phyloP scores from a whole-genome alignment of 331 rosid genomes.

The Rosa hybrid region DNA sequence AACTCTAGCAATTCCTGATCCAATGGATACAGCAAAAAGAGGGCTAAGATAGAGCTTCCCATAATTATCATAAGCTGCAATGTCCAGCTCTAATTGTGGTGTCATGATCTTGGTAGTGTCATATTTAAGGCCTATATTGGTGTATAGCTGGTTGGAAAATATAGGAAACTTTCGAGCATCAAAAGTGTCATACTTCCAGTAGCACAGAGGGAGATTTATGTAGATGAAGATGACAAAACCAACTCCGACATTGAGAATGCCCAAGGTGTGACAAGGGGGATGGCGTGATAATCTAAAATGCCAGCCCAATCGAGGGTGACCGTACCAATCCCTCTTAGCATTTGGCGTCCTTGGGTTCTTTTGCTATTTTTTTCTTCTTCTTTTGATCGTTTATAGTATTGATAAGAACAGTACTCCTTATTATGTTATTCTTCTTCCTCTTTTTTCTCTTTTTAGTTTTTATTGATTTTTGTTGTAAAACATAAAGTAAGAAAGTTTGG shows the following conservation, averaged over 20 bases:
- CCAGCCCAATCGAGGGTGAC: conserved; percentile 98
- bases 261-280: conserved; percentile 97
- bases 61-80: conserved; percentile 71
- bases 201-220: conserved; percentile 83
- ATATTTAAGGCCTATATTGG: conserved; percentile 60
- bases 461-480: no score
- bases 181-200: conserved; percentile 92
- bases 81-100: conserved; percentile 59
- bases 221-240: conserved; percentile 95
- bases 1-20: conserved; percentile 84
- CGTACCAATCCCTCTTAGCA: conserved; percentile 64
- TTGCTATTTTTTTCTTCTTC: no score
- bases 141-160: conserved; percentile 80
- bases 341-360: no score
- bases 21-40: conserved; percentile 89
- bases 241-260: conserved; percentile 76
- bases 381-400: no score
- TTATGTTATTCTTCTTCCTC: no score
- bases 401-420: no score
- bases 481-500: no score
- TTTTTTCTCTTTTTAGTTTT: no score
- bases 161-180: conserved; percentile 91
- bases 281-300: conserved; percentile 92
- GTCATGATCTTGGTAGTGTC: conserved; percentile 86
- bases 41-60: conserved; percentile 98